These are phyloP conservation scores for Simmondsia chinensis DNA, from an alignment of 148 eudicot genomes.

Conservation along the genomic window DNA sequence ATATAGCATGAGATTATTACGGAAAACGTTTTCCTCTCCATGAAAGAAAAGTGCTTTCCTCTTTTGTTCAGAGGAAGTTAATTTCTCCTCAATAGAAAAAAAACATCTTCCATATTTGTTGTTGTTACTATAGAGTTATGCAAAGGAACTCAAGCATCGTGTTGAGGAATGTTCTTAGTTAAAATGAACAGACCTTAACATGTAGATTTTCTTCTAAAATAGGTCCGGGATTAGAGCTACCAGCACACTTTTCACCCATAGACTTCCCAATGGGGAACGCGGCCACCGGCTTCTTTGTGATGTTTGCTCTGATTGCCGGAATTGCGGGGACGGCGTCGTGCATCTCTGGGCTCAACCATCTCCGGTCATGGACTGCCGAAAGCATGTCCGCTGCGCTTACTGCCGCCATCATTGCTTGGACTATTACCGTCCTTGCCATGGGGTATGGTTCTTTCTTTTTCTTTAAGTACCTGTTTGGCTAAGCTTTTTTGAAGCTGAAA, in stretches of 20 bases:
- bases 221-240: constrained; percentile 65
- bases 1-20: too few species aligned
- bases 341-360: constrained; percentile 48
- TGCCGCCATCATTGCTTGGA: constrained; percentile 74
- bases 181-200: neutral
- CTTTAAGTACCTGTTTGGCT: neutral
- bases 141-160: too few species aligned
- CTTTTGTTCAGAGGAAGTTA: too few species aligned
- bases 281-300: constrained; percentile 82
- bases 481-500: neutral
- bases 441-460: constrained; percentile 34
- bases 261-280: constrained; percentile 95
- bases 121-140: too few species aligned
- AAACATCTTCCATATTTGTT: too few species aligned
- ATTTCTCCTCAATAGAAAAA: too few species aligned
- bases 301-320: constrained; percentile 68
- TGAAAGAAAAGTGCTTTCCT: too few species aligned
- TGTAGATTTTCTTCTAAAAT: constrained; percentile 1
- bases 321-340: constrained; percentile 71
- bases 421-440: constrained; percentile 76
- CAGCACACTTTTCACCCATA: constrained; percentile 88
- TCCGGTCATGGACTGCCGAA: constrained; percentile 41
- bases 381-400: constrained; percentile 44
- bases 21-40: too few species aligned
- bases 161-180: too few species aligned